Evolutionary conservation across 116 monocot genomes (phyloP).

Genomic region (Posidonia oceanica): DNA sequence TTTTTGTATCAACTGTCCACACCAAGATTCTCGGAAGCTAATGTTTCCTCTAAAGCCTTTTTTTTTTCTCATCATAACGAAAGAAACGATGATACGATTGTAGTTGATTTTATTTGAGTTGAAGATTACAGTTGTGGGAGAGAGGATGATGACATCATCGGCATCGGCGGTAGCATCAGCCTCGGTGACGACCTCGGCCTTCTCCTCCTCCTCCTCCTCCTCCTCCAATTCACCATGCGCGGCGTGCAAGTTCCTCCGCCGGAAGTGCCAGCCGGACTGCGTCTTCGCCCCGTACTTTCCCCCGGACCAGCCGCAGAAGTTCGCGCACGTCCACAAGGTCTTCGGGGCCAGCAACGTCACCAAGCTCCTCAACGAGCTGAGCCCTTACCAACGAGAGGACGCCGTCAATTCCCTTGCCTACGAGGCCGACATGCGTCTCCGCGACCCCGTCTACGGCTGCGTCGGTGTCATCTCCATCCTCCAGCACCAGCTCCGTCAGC

Average conservation of each 20-base stretch:
- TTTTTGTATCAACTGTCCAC: too few species aligned
- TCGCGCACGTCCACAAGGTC: conserved; percentile 53
- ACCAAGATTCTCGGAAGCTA: too few species aligned
- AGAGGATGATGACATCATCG: conserved; percentile 16
- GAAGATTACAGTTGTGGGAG: not conserved
- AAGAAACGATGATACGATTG: too few species aligned
- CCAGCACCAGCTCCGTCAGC: conserved; percentile 46
- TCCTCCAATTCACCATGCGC: conserved; percentile 58
- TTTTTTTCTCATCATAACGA: too few species aligned
- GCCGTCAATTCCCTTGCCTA: conserved; percentile 69
- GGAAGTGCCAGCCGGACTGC: conserved; percentile 77
- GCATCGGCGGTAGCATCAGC: conserved; percentile 7
- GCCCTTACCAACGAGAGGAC: conserved; percentile 45
- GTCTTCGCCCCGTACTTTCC: conserved; percentile 88
- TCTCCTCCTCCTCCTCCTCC: not conserved
- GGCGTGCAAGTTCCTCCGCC: conserved; percentile 81
- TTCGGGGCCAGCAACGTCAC: conserved; percentile 68
- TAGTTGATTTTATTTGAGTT: not conserved
- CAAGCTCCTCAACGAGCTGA: conserved; percentile 57
- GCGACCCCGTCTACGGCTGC: conserved; percentile 59
- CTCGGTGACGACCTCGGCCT: not conserved
- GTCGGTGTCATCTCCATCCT: conserved; percentile 50
- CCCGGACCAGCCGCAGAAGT: conserved; percentile 73
- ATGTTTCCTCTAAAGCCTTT: too few species aligned
- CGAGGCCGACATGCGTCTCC: conserved; percentile 65